Percentiles rank a stretch among this genome's conserved stretches.
phyloP scores from a whole-genome alignment of 805 yeast species.

The Maudiozyma barnettii region DNA sequence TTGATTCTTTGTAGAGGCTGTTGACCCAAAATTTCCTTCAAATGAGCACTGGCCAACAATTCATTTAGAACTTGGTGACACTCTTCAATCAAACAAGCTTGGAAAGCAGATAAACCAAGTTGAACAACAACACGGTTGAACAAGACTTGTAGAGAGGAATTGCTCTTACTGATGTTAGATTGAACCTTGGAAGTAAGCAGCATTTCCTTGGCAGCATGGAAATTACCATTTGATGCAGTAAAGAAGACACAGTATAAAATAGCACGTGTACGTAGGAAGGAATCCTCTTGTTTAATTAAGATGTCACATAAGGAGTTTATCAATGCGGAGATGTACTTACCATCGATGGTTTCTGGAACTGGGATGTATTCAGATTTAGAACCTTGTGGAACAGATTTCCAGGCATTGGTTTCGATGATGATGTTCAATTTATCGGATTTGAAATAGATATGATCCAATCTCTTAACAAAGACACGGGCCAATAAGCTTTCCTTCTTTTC shows the following conservation, averaged over 20 bases:
- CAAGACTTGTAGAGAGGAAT: conserved; percentile 76
- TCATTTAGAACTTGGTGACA: conserved; percentile 82
- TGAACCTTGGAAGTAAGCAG: conserved; percentile 79
- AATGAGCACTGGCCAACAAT: conserved; percentile 73
- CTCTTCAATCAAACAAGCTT: conserved; percentile 76
- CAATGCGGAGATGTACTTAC: conserved; percentile 42
- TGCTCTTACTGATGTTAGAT: conserved; percentile 61
- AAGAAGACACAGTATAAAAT: conserved; percentile 79
- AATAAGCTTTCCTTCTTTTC: conserved; percentile 44
- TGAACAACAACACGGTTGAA: conserved; percentile 95
- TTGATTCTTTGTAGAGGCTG: conserved; percentile 60
- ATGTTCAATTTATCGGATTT: conserved; percentile 71
- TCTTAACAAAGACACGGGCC: conserved; percentile 66
- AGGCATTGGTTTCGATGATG: conserved; percentile 63
- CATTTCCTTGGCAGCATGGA: conserved; percentile 78
- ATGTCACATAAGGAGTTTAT: conserved; percentile 56
- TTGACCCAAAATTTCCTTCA: conserved; percentile 91
- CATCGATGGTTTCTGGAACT: conserved; percentile 22
- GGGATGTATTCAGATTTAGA: conserved; percentile 22
- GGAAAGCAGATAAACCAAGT: conserved; percentile 91
- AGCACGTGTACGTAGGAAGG: conserved; percentile 70
- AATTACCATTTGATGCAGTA: conserved; percentile 81
- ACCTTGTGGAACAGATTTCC: conserved; percentile 40
- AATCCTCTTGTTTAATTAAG: conserved; percentile 57
- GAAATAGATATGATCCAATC: conserved; percentile 89